These are phyloP conservation scores for Dothideomycetes sp. DNA, from an alignment of 2,329 filamentous ascomycete genomes.

Conservation along the genomic window DNA sequence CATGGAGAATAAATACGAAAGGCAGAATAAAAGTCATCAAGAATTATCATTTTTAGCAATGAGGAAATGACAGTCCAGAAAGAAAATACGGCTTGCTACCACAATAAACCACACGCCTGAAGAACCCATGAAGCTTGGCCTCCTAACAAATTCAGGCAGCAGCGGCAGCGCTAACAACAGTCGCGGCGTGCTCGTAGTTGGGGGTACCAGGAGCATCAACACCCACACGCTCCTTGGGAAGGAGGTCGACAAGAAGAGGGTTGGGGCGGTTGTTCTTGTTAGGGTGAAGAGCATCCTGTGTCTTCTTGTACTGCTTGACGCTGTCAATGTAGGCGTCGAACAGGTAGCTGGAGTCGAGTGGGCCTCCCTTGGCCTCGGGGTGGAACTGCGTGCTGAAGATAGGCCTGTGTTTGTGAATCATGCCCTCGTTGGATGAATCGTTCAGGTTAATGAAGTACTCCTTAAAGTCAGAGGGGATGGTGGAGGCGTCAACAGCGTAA, in stretches of 20 bases:
- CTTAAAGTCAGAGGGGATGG: constrained; percentile 78
- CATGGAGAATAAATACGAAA: too few species aligned
- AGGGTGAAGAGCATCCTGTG: constrained; percentile 56
- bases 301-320: constrained; percentile 79
- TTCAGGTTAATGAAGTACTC: constrained; percentile 99
- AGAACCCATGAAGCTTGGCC: not conserved
- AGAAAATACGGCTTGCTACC: too few species aligned
- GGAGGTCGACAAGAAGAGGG: constrained; percentile 77
- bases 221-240: constrained; percentile 90
- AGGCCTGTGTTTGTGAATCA: constrained; percentile 90
- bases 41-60: too few species aligned
- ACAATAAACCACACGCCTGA: too few species aligned
- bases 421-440: constrained; percentile 92
- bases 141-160: constrained; percentile 1
- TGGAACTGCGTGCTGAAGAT: constrained; percentile 99
- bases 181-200: constrained; percentile 10
- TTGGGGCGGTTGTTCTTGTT: constrained; percentile 78
- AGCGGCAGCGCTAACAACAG: not conserved
- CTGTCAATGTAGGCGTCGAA: constrained; percentile 95
- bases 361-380: constrained; percentile 93
- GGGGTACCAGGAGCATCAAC: constrained; percentile 41
- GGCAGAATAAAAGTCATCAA: too few species aligned
- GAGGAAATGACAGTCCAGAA: too few species aligned
- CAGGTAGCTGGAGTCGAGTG: constrained; percentile 88
- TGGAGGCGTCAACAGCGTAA: constrained; percentile 82